These are phyloP conservation scores for Panellus pusillus DNA, from an alignment of 768 basidiomycete species.

Conservation along the genomic window DNA sequence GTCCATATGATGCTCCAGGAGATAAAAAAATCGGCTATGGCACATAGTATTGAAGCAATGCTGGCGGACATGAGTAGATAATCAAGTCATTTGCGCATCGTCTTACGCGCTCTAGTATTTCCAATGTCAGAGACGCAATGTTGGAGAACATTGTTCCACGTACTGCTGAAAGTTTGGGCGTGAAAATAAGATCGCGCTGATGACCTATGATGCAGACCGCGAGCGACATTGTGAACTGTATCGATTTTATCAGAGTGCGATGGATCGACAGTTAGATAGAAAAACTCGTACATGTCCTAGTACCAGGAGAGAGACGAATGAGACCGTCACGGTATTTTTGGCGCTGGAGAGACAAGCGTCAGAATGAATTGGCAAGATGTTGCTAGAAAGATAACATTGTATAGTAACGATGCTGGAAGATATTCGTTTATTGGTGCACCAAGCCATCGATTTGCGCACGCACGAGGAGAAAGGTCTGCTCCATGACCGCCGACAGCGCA, in stretches of 20 bases:
- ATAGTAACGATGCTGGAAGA: slow-evolving; percentile 11
- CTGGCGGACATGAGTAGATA: too few relatives aligned
- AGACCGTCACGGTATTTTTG: not conserved
- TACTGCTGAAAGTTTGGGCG: too few relatives aligned
- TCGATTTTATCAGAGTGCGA: not conserved
- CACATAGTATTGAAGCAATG: slow-evolving; percentile 1
- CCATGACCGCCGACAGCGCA: slow-evolving; percentile 7
- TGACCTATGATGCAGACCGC: too few relatives aligned
- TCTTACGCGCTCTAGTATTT: too few relatives aligned
- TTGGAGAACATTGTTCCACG: too few relatives aligned
- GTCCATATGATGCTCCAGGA: slow-evolving; percentile 12
- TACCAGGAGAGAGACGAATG: not conserved
- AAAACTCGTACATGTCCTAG: not conserved
- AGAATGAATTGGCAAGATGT: not conserved
- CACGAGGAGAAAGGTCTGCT: slow-evolving; percentile 11
- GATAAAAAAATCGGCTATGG: slow-evolving; percentile 4
- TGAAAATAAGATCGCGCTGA: too few relatives aligned
- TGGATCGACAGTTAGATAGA: not conserved
- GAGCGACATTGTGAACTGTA: too few relatives aligned
- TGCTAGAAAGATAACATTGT: slow-evolving; percentile 1
- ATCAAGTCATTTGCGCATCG: too few relatives aligned
- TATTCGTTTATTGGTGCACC: not conserved
- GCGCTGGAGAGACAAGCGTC: not conserved
- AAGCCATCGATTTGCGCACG: not conserved
- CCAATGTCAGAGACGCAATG: too few relatives aligned